Percentiles rank a stretch among this genome's conserved stretches.
phyloP scores from a whole-genome alignment of 139 green algal genomes.

The Closterium sp. region DNA sequence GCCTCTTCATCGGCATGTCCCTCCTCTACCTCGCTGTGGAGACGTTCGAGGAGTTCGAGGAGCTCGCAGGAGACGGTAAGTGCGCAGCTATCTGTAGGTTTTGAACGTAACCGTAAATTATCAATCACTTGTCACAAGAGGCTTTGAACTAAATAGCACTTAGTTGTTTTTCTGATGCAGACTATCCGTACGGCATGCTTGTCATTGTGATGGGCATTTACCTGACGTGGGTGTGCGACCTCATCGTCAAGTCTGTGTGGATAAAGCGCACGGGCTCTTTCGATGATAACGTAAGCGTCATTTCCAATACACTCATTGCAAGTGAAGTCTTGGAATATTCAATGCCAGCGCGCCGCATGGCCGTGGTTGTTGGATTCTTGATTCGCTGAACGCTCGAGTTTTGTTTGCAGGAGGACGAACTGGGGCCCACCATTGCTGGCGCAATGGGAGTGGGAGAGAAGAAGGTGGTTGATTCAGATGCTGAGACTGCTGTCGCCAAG shows the following conservation, averaged over 20 bases:
- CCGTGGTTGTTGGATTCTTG: no score
- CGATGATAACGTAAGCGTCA: background rate
- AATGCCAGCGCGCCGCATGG: no score
- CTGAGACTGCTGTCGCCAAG: background rate
- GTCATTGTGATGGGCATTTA: background rate
- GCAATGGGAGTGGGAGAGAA: background rate
- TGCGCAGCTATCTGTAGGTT: background rate
- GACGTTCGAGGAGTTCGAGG: background rate
- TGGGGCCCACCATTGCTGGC: background rate
- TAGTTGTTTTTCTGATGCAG: background rate
- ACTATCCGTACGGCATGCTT: background rate
- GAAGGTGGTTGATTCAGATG: background rate
- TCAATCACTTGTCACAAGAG: background rate
- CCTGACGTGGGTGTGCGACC: background rate
- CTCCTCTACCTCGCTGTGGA: conserved; percentile 3
- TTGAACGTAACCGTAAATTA: no score
- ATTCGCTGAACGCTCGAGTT: background rate
- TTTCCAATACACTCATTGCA: background rate
- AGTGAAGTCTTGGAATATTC: no score
- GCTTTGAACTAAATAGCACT: background rate
- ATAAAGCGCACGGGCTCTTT: background rate
- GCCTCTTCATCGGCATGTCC: conserved; percentile 26
- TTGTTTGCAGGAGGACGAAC: background rate
- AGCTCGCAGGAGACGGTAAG: background rate
- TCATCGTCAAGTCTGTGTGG: background rate